Evolutionary conservation across 2,329 filamentous ascomycete species (phyloP).

Genomic region (Magnaporthiopsis rhizophila): DNA sequence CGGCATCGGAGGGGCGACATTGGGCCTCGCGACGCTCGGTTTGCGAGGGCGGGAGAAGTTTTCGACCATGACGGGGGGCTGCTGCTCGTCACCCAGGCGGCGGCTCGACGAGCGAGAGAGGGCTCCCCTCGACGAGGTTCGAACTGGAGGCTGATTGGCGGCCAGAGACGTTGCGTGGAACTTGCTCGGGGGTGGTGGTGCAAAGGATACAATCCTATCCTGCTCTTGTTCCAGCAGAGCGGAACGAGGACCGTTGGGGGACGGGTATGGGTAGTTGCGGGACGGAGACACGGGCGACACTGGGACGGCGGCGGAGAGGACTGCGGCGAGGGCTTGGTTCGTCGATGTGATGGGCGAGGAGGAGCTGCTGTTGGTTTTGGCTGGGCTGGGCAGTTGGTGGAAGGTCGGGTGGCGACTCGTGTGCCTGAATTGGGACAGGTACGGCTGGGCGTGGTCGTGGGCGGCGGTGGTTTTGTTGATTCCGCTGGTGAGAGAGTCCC

Average conservation of each 20-base stretch:
- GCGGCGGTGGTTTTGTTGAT: slow-evolving; percentile 16
- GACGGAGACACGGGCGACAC: not conserved
- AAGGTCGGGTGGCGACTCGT: not conserved
- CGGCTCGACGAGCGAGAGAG: slow-evolving; percentile 5
- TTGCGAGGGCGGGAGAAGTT: slow-evolving; percentile 56
- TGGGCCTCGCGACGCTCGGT: slow-evolving; percentile 31
- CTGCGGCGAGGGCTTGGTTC: not conserved
- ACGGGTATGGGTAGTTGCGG: slow-evolving; percentile 10
- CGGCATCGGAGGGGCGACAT: not conserved
- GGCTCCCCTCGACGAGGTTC: slow-evolving; percentile 21
- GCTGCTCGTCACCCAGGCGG: not conserved
- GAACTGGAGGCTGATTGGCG: slow-evolving; percentile 18
- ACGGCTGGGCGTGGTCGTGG: slow-evolving; percentile 12
- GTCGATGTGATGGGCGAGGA: slow-evolving; percentile 7
- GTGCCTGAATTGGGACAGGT: not conserved
- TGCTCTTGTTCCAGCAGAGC: slow-evolving; percentile 1
- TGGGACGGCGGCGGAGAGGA: not conserved
- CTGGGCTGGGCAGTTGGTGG: not conserved
- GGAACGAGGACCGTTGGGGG: slow-evolving; percentile 1
- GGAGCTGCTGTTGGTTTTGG: too few species aligned
- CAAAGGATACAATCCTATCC: not conserved
- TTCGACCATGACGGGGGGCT: slow-evolving; percentile 31
- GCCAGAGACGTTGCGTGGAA: slow-evolving; percentile 7
- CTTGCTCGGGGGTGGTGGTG: not conserved
- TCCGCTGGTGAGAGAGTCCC: slow-evolving; percentile 34